A percentile compares a stretch with the other conserved stretches of the same genome.
phyloP scores from a whole-genome alignment of 345 rosid genomes.

The Corchorus olitorius region DNA sequence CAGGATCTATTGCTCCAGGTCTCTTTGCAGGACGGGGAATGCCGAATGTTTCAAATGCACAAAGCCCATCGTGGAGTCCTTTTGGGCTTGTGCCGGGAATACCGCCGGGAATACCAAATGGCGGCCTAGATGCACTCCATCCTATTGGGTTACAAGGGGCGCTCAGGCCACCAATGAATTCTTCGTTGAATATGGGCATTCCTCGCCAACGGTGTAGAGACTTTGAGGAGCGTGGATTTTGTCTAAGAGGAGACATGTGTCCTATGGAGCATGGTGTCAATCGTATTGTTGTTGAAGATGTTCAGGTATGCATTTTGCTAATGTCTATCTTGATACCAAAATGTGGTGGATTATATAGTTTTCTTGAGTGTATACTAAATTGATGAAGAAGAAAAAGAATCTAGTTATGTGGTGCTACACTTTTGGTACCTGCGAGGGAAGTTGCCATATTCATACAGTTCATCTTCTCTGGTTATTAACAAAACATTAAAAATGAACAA shows the following conservation, averaged over 20 bases:
- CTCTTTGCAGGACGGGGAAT: constrained; percentile 79
- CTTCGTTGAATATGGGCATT: constrained; percentile 72
- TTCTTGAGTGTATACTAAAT: not conserved
- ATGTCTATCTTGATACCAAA: not conserved
- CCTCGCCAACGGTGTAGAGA: constrained; percentile 88
- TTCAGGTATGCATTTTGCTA: constrained; percentile 61
- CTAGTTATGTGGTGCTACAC: not conserved
- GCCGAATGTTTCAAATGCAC: constrained; percentile 62
- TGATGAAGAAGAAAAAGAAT: not conserved
- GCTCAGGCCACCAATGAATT: constrained; percentile 59
- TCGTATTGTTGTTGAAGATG: constrained; percentile 96
- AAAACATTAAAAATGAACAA: not conserved
- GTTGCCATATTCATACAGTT: not conserved
- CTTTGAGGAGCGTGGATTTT: constrained; percentile 98
- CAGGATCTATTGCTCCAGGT: constrained; percentile 50
- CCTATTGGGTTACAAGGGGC: constrained; percentile 74
- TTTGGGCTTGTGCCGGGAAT: constrained; percentile 83
- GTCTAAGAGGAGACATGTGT: constrained; percentile 98
- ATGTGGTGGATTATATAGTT: not conserved
- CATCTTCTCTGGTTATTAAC: not conserved
- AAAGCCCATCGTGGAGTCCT: constrained; percentile 68
- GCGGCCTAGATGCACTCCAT: constrained; percentile 77
- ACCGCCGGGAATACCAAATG: constrained; percentile 73
- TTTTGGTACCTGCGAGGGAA: not conserved
- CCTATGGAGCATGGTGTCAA: constrained; percentile 99